Evolutionary conservation across 1,284 basidiomycete genomes (phyloP), one percentile per base, ranked within the genome.

Genomic region (Coniferiporia weirii): DNA sequence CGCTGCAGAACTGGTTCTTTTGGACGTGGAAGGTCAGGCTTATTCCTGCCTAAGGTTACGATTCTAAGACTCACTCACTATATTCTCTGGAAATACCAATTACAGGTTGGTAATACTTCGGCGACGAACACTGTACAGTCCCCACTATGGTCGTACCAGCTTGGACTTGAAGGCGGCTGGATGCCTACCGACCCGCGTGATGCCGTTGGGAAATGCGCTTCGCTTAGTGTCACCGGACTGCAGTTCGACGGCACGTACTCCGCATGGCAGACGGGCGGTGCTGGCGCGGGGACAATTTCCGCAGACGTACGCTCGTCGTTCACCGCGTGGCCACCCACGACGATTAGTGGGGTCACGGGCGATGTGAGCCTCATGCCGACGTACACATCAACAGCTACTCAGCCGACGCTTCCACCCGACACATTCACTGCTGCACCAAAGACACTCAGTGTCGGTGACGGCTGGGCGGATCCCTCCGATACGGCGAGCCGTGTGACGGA

Each of bases 181-280:
- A 86, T 94, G 64, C 91, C 92, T 13, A 74, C 72, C 0, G 90
- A 95, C 72, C 93, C 93, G 19, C 80, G 92, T 61, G 70, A 69
- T 13, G 82, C 85, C 1, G 56, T 75, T 17, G 93, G 93, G 27
- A 80, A 74, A 36, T 96, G 94, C 69, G 76, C 72, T 36, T 71
- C 76, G 5, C 71, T 85, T 52, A 78, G 83, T 36, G 78, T 79
- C 3, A 67, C 71, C 13, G 68, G 70, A 9, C 68, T 70, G 50
- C 64, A 73, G 5, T 93, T 89, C 68, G 69, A 77, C 66, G 84
- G 84, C 5, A 76, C 76, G 0, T 87, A 83, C 75, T 67, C 79
- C 67, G 61, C 84, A 7, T 93, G 86, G 79, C 85, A 88, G 70
- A 93, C 89, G 0, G 93, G 93, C 55, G 91, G 89, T 15, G 72